Conservation (phyloP, 192 early-diverging fungal species). For the Thoreauomyces humboldtii region DNA sequence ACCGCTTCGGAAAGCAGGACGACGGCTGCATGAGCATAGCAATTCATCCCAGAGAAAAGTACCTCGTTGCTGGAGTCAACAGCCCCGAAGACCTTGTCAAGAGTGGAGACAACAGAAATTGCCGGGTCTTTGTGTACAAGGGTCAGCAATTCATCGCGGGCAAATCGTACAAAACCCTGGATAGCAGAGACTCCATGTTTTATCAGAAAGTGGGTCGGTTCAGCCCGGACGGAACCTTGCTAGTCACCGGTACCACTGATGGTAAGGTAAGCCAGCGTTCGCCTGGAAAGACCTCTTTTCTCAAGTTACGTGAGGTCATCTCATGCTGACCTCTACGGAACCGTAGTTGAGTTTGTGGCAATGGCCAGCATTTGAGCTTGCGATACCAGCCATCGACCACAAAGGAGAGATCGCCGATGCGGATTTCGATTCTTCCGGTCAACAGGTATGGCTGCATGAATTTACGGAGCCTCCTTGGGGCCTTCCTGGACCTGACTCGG, state of each 20-base stretch:
- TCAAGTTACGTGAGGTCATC: too few relatives aligned
- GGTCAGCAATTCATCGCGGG: conserved; percentile 42
- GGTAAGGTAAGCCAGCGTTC: conserved; percentile 66
- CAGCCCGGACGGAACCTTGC: conserved; percentile 60
- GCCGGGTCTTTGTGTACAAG: conserved; percentile 68
- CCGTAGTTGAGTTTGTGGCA: conserved; percentile 48
- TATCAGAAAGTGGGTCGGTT: conserved; percentile 63
- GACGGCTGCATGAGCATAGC: conserved; percentile 83
- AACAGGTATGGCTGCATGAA: conserved; percentile 24
- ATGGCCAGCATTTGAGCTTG: conserved; percentile 58
- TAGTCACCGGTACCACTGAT: conserved; percentile 70
- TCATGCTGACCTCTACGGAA: too few relatives aligned
- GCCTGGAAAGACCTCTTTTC: too few relatives aligned
- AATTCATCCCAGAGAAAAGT: conserved; percentile 69
- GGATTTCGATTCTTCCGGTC: conserved; percentile 54
- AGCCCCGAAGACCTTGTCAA: conserved; percentile 54
- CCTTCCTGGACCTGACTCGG: too few relatives aligned
- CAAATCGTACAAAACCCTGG: conserved; percentile 42
- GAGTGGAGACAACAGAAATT: conserved; percentile 74
- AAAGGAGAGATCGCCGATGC: conserved; percentile 67
- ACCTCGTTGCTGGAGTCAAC: conserved; percentile 74
- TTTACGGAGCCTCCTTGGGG: too few relatives aligned
- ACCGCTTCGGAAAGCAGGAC: conserved; percentile 53
- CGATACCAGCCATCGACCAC: conserved; percentile 49
- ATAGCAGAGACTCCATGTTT: conserved; percentile 50